Conservation (phyloP, 202 grass and related monocot species). For the Panicum hallii region DNA sequence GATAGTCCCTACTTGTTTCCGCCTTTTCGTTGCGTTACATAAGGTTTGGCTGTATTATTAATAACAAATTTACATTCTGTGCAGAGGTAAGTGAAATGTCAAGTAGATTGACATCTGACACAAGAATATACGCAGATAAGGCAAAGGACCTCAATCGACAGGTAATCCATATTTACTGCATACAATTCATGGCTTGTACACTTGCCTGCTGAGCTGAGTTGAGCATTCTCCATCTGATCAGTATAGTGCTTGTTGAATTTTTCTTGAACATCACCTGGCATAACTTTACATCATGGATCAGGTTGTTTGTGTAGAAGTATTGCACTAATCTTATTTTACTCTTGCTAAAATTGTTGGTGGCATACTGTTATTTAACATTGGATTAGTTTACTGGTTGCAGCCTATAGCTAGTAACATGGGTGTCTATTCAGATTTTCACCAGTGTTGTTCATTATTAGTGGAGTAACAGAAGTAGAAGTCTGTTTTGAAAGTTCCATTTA, state of each 20-base stretch:
- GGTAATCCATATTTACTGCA: constrained; percentile 49
- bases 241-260: not conserved
- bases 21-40: constrained; percentile 25
- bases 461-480: not conserved
- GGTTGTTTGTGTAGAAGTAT: not conserved
- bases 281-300: not conserved
- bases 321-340: not conserved
- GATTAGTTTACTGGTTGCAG: not conserved
- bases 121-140: constrained; percentile 89
- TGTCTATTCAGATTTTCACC: not conserved
- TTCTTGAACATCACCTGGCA: not conserved
- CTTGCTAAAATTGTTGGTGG: not conserved
- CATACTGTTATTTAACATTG: not conserved
- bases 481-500: constrained; percentile 5
- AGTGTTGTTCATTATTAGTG: not conserved
- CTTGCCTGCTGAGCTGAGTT: constrained; percentile 5
- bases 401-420: not conserved
- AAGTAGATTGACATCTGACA: constrained; percentile 86
- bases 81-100: constrained; percentile 99
- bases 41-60: constrained; percentile 19
- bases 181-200: constrained; percentile 2
- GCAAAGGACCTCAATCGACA: constrained; percentile 95
- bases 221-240: constrained; percentile 1
- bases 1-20: not conserved
- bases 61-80: constrained; percentile 38